Evolutionary conservation across 2,329 filamentous ascomycete species (phyloP).

Genomic region (Ophiostoma angusticollis): DNA sequence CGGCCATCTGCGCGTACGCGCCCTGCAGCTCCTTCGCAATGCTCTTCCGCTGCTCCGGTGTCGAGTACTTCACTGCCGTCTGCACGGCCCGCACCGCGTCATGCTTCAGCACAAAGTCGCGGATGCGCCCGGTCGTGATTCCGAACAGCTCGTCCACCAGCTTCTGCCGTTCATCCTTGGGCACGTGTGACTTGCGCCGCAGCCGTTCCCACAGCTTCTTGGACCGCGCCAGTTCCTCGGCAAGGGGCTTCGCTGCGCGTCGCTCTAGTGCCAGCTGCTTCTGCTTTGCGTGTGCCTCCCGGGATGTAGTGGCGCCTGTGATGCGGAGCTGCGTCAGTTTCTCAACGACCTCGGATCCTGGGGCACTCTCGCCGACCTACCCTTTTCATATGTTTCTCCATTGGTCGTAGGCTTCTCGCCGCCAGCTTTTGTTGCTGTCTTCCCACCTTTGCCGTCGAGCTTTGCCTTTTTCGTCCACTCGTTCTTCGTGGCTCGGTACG

Average conservation of each 20-base stretch:
- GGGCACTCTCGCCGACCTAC: conserved; percentile 1
- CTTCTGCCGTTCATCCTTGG: conserved; percentile 73
- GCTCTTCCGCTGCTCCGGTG: conserved; percentile 66
- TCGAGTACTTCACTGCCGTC: conserved; percentile 93
- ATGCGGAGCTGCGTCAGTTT: too few species aligned
- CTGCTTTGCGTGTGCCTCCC: conserved; percentile 87
- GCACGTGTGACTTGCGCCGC: conserved; percentile 84
- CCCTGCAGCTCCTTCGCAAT: conserved; percentile 82
- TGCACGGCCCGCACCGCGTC: conserved; percentile 94
- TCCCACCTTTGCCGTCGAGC: conserved; percentile 27
- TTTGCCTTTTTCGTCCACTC: conserved; percentile 40
- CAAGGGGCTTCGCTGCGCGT: conserved; percentile 84
- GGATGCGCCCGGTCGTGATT: conserved; percentile 82
- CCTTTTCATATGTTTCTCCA: conserved; percentile 2
- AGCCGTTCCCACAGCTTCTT: conserved; percentile 97
- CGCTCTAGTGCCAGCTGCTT: conserved; percentile 78
- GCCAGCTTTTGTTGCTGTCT: conserved; percentile 22
- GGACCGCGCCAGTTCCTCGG: conserved; percentile 73
- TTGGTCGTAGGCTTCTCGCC: conserved; percentile 10
- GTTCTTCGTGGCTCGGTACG: conserved; percentile 29
- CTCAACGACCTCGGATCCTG: too few species aligned
- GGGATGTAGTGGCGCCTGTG: conserved; percentile 37
- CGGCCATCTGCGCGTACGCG: conserved; percentile 70
- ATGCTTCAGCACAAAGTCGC: conserved; percentile 97
- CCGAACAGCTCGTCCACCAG: conserved; percentile 81